phyloP scores from a whole-genome alignment of 176 grass and related monocot species.

The Melocanna baccifera region DNA sequence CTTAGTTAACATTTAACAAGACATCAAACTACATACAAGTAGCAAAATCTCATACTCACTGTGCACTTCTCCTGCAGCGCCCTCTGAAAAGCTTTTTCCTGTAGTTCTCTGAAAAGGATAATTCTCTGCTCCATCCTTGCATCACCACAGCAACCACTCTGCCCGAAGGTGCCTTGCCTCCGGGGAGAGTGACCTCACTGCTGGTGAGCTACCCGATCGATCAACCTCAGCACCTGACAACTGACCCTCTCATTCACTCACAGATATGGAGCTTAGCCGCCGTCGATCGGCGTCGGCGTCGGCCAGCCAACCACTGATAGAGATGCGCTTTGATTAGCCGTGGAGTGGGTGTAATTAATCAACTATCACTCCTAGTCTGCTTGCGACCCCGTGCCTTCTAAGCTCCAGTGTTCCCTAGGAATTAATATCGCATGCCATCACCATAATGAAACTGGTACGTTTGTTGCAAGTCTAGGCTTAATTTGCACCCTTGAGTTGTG shows the following conservation, averaged over 20 bases:
- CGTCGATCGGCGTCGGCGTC: neutral
- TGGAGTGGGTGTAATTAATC: conserved; percentile 20
- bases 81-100: neutral
- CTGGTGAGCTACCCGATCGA: conserved; percentile 6
- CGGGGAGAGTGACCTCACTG: conserved; percentile 3
- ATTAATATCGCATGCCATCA: neutral
- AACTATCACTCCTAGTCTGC: neutral
- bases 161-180: neutral
- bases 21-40: neutral
- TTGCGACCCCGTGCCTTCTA: conserved; percentile 23
- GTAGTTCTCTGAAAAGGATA: neutral
- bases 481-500: neutral
- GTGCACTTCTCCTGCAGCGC: neutral
- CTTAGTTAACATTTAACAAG: neutral
- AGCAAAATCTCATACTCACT: neutral
- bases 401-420: neutral
- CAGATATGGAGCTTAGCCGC: neutral
- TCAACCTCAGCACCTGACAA: neutral
- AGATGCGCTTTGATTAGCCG: conserved; percentile 11
- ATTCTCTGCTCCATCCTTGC: neutral
- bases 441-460: neutral
- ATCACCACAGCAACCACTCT: neutral
- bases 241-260: neutral
- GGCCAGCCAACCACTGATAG: conserved; percentile 12
- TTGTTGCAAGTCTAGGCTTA: neutral